Conservation (phyloP, 2,329 filamentous ascomycete genomes). For the Zarea fungicola region DNA sequence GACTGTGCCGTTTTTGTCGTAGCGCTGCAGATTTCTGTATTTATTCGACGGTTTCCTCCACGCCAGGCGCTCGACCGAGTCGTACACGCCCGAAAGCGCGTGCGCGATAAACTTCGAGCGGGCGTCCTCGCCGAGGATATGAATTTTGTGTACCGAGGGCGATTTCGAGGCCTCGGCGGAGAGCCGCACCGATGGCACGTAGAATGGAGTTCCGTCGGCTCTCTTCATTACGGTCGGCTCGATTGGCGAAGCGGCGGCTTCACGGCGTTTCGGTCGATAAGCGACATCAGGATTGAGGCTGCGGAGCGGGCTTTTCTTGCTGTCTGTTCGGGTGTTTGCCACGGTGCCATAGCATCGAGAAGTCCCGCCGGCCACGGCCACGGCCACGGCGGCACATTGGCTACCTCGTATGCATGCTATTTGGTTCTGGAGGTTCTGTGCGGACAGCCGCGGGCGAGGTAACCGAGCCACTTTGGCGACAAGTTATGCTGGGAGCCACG, state of each 20-base stretch:
- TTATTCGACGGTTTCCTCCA: conserved; percentile 22
- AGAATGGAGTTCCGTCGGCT: conserved; percentile 21
- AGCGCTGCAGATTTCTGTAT: conserved; percentile 27
- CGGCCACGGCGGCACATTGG: conserved; percentile 25
- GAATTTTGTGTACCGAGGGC: conserved; percentile 33
- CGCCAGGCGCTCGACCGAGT: conserved; percentile 33
- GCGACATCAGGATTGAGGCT: neutral
- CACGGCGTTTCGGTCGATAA: conserved; percentile 10
- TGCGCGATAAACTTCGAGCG: conserved; percentile 37
- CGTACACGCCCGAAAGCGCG: conserved; percentile 35
- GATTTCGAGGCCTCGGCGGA: conserved; percentile 26
- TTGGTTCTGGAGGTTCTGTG: conserved; percentile 34
- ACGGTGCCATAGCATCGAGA: conserved; percentile 28
- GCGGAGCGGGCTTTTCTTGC: conserved; percentile 13
- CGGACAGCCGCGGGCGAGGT: conserved; percentile 38
- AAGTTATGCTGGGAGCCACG: conserved; percentile 9
- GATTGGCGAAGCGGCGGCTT: conserved; percentile 16
- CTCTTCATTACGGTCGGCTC: conserved; percentile 19
- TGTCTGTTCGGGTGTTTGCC: conserved; percentile 19
- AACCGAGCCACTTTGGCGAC: conserved; percentile 29
- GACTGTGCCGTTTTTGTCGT: conserved; percentile 16
- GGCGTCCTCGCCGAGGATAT: conserved; percentile 38
- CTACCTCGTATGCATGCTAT: conserved; percentile 38
- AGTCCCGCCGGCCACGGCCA: too few species aligned
- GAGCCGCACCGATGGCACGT: conserved; percentile 33